Percentiles rank a stretch among this genome's conserved stretches.
Evolutionary conservation across 1,284 basidiomycete species (phyloP).

Genomic region (Cutaneotrichosporon sp.): DNA sequence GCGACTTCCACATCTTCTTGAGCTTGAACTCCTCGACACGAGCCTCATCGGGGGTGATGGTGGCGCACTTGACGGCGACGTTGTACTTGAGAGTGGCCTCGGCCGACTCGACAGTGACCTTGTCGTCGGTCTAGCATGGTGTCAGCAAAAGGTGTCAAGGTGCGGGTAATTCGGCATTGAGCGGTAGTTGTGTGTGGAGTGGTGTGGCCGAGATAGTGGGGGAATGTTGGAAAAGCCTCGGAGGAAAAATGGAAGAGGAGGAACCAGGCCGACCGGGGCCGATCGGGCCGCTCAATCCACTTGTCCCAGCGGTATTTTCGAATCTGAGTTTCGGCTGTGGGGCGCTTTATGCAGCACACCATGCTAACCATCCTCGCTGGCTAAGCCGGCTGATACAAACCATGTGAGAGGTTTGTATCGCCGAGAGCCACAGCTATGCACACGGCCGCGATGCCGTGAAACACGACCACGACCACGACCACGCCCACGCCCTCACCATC

Average conservation of each 20-base stretch:
- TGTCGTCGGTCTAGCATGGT: constrained; percentile 73
- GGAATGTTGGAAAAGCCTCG: constrained; percentile 11
- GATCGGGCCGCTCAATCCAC: constrained; percentile 1
- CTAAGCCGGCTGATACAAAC: too few relatives aligned
- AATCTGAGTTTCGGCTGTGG: too few relatives aligned
- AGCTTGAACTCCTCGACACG: constrained; percentile 73
- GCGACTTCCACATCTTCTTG: constrained; percentile 96
- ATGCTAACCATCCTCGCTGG: too few relatives aligned
- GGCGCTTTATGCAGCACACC: too few relatives aligned
- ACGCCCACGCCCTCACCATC: too few relatives aligned
- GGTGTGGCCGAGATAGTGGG: background rate
- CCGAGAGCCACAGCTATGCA: background rate
- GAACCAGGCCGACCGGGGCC: background rate
- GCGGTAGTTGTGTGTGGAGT: background rate
- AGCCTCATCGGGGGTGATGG: constrained; percentile 92
- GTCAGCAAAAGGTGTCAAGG: too few relatives aligned
- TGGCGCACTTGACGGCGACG: constrained; percentile 81
- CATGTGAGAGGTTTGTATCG: too few relatives aligned
- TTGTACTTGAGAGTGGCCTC: constrained; percentile 81
- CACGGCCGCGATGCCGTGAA: background rate
- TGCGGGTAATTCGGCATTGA: too few relatives aligned
- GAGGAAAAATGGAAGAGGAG: constrained; percentile 2
- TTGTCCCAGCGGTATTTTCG: constrained; percentile 1
- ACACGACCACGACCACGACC: background rate
- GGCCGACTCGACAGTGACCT: constrained; percentile 88